Conservation (phyloP, 495 filamentous ascomycete species). For the Lepidopterella palustris region DNA sequence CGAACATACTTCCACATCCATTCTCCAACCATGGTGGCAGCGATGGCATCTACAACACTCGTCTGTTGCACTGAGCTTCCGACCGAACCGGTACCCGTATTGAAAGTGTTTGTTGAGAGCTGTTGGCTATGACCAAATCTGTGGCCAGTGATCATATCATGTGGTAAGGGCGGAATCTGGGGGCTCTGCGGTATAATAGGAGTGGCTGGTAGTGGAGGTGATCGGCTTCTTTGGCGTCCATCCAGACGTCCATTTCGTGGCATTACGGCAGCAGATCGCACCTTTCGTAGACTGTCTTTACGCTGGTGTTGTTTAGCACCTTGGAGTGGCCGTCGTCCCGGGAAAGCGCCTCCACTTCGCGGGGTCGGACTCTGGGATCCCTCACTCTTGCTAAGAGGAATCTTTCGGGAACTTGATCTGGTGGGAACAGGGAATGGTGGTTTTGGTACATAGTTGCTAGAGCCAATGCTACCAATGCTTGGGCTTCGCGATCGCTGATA, state of each 20-base stretch:
- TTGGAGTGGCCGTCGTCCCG: constrained; percentile 19
- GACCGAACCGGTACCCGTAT: constrained; percentile 44
- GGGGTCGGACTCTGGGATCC: constrained; percentile 73
- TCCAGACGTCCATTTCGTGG: constrained; percentile 41
- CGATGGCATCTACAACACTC: constrained; percentile 94
- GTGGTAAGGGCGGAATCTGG: constrained; percentile 62
- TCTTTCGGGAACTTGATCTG: constrained; percentile 76
- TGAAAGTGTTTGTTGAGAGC: constrained; percentile 48
- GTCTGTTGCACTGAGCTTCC: constrained; percentile 60
- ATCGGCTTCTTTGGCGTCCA: constrained; percentile 28
- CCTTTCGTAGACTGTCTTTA: constrained; percentile 59
- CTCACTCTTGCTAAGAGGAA: constrained; percentile 65
- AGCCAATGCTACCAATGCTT: constrained; percentile 56
- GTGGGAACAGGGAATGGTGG: constrained; percentile 80
- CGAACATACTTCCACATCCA: constrained; percentile 99
- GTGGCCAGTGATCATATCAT: constrained; percentile 57
- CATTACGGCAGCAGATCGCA: constrained; percentile 70
- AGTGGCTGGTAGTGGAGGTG: constrained; percentile 27
- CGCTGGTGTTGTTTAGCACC: constrained; percentile 42
- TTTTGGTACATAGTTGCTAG: constrained; percentile 25
- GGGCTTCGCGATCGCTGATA: constrained; percentile 64
- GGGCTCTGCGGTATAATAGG: constrained; percentile 47
- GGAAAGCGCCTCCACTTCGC: constrained; percentile 29
- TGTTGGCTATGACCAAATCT: constrained; percentile 44
- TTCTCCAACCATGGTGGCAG: constrained; percentile 96